A percentile compares a stretch with the other conserved stretches of the same genome.
Conservation (phyloP, 371 early-diverging fungal species). For the Mortierella sp. region DNA sequence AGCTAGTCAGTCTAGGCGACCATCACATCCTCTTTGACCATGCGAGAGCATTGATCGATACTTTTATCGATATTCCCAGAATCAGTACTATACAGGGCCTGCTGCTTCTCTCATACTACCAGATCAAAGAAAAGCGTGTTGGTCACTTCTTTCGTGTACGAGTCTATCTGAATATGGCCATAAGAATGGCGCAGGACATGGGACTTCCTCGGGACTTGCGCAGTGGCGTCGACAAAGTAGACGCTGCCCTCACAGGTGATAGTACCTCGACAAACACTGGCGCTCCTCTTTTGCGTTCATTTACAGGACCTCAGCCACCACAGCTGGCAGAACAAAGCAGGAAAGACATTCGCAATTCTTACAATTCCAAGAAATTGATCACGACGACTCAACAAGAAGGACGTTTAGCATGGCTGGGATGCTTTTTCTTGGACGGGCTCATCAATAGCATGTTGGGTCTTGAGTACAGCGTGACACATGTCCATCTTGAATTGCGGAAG, state of each 20-base stretch:
- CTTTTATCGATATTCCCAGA: constrained; percentile 66
- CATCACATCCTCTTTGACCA: constrained; percentile 45
- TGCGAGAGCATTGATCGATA: constrained; percentile 60
- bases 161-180: constrained; percentile 34
- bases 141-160: constrained; percentile 30
- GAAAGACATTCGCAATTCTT: background rate
- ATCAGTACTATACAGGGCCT: constrained; percentile 73
- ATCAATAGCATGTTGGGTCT: constrained; percentile 22
- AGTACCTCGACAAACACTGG: background rate
- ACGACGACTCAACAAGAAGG: constrained; percentile 33
- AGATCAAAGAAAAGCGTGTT: constrained; percentile 62
- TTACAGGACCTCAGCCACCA: background rate
- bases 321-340: background rate
- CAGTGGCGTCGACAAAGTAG: constrained; percentile 8
- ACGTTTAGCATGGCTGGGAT: constrained; percentile 41
- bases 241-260: constrained; percentile 4
- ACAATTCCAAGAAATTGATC: background rate
- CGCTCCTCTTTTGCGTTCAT: background rate
- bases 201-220: constrained; percentile 23
- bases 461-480: constrained; percentile 20
- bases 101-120: constrained; percentile 63
- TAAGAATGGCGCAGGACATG: constrained; percentile 47
- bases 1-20: background rate
- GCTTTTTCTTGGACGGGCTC: constrained; percentile 47
- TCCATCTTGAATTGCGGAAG: constrained; percentile 22